Conservation (phyloP, 1,139 yeast species). For the Lodderomyces oxycetoniae region DNA sequence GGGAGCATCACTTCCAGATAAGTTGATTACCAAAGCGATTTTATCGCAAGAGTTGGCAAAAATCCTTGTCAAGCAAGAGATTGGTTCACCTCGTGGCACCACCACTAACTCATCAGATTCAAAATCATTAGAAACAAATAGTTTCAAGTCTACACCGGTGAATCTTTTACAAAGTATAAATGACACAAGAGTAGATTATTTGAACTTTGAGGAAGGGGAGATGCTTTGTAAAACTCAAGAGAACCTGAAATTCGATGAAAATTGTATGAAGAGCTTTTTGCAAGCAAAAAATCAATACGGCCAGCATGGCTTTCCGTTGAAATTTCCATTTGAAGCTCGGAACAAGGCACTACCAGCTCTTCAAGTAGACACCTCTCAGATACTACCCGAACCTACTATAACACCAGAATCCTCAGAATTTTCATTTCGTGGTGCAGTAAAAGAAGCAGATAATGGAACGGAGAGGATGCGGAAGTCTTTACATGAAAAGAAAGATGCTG, state of each 20-base stretch:
- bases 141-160: conserved; percentile 59
- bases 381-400: conserved; percentile 7
- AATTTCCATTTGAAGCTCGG: conserved; percentile 11
- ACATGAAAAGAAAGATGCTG: conserved; percentile 45
- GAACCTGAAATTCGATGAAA: conserved; percentile 4
- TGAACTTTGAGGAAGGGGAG: conserved; percentile 54
- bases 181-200: conserved; percentile 48
- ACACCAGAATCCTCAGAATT: conserved; percentile 9
- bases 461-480: conserved; percentile 78
- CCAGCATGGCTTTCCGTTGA: conserved; percentile 8
- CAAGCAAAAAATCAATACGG: not conserved
- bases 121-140: conserved; percentile 40
- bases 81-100: conserved; percentile 24
- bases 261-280: not conserved
- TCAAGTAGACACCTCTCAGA: conserved; percentile 25
- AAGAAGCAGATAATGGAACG: conserved; percentile 80
- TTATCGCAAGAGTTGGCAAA: conserved; percentile 18
- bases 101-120: conserved; percentile 47
- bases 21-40: conserved; percentile 31
- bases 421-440: conserved; percentile 48
- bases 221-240: conserved; percentile 18
- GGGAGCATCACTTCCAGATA: conserved; percentile 59
- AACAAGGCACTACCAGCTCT: conserved; percentile 19
- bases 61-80: conserved; percentile 37
- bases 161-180: conserved; percentile 40